Evolutionary conservation across 2,329 filamentous ascomycete genomes (phyloP), one percentile per base, ranked within the genome.

Genomic region (Ceratocystis ficicola): DNA sequence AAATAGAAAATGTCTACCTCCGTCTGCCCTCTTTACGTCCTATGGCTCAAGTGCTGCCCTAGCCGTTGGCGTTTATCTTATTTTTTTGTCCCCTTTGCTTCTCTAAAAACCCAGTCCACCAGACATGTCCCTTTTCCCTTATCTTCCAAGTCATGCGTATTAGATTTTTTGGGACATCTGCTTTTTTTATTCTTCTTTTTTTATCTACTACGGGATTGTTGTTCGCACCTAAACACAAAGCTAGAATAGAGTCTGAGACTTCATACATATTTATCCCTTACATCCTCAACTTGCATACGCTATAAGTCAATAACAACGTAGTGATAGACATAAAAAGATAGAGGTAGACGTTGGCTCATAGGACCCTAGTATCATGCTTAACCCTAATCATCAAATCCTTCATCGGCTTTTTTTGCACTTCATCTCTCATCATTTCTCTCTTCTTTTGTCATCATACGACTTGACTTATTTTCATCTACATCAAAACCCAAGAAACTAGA

Each of bases 121-220:
- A 10, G 25, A 62, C 61, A 30, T 60, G 41, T 55, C 22, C 48
- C 6, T 3, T 50, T 50, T 20, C 12, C 48, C 8, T 25, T 8
- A 41, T 25, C 20, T 8, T 50, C 7, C 46, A 22, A 48, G n/a
- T 1, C 46, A 22, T 50, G 8, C n/a, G 17, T 41, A 66, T 67
- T 68, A 44, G 59, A 50, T 15, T 63, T 15, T 60, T 52, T 67
- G 36, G 3, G 36, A 15, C 36, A 12, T 41, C 10, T 69, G 41
- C 63, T 61, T 60, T 66, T 61, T 65, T 46, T 57, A 25, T 65
- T 48, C 62, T 66, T 52, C 50, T 44, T 48, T 15, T 15, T 61
- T 64, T 20, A 57, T 62, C 17, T 28, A 57, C 63, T 67, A 25
- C 57, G 63, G 50, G 61, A 44, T 57, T 28, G 2, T 30, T 25